Base-by-base conservation (phyloP, 805 yeast species). In the Clavispora asparagi region DNA sequence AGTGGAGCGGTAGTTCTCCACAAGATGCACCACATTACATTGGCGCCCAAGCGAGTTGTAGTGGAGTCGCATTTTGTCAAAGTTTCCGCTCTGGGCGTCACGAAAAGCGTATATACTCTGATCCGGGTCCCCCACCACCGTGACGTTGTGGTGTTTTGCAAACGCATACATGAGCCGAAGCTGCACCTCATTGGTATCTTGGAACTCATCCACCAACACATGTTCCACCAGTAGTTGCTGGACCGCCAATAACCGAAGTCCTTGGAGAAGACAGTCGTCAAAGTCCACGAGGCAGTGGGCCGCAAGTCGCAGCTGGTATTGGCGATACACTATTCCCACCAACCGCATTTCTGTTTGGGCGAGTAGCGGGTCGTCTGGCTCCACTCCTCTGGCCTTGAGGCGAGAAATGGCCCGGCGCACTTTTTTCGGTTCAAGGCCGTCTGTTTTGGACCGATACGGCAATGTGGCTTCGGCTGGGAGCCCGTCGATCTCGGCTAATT, bases 51-150 rank as follows among this genome's bases (percentile, higher is more conserved):
- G 37, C 1, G 37, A 9, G 25, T 25, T 17, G 19, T 78, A 76
- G 47, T 68, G 58, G 0, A 53, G 44, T 36, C 66, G 62, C 87
- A 89, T 80, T 12, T 68, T 68, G 36, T 66, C 65, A 55, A 91
- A 87, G 56, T 87, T 90, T 14, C 71, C 67, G 1, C 84, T 72
- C 31, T 81, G 81, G 0, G 97, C 97, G 56, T 84, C 82, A 49
- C 98, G 71, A 55, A 92, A 92, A 0, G 85, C 89, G 62, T 94
- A 92, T 19, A 92, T 92, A 58, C 95, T 84, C 64, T 92, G 99
- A 63, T 94, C 97, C 0, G 97, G 96, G 60, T 92, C 99, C 1
- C 99, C 99, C 2, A 92, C 97, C 1, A 90, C 83, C 0, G 97
- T 87, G 8, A 92, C 76, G 47, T 83, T 83, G 47, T 62, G 58